These are phyloP conservation scores for Chalciporus piperatus DNA, from an alignment of 768 basidiomycete genomes.

Conservation along the genomic window DNA sequence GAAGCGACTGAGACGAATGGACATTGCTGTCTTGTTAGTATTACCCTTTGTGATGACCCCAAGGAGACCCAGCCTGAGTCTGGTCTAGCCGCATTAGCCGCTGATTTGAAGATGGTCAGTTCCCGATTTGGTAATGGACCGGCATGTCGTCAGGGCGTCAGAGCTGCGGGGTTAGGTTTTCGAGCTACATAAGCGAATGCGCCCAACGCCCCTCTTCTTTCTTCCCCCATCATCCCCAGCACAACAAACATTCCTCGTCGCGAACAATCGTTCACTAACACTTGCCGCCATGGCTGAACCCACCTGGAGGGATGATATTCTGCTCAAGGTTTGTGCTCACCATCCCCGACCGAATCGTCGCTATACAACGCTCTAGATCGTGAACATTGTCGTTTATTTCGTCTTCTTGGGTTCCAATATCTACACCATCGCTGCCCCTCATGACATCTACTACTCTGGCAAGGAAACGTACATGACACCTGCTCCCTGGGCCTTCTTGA, in stretches of 20 bases:
- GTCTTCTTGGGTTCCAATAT: slow-evolving; percentile 89
- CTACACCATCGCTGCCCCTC: slow-evolving; percentile 77
- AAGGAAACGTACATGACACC: slow-evolving; percentile 94
- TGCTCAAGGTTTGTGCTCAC: slow-evolving; percentile 61
- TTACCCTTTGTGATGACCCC: too few species aligned
- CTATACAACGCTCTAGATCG: slow-evolving; percentile 41
- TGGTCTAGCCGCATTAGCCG: too few species aligned
- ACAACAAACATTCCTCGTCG: not conserved
- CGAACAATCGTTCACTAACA: not conserved
- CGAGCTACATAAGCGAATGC: slow-evolving; percentile 27
- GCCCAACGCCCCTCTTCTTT: slow-evolving; percentile 17
- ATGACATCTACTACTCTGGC: slow-evolving; percentile 64
- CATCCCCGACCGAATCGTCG: not conserved
- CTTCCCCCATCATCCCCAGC: slow-evolving; percentile 5
- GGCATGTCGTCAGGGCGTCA: slow-evolving; percentile 21
- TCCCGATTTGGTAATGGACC: slow-evolving; percentile 10
- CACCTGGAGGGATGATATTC: slow-evolving; percentile 72
- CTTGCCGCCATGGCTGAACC: slow-evolving; percentile 47
- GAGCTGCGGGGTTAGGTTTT: not conserved
- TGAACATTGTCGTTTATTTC: slow-evolving; percentile 81
- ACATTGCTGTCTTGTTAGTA: too few species aligned
- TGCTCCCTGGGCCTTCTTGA: slow-evolving; percentile 89
- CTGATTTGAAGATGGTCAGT: not conserved
- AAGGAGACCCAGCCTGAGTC: too few species aligned
- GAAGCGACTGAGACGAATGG: too few species aligned